A percentile compares a stretch with the other conserved stretches of the same genome.
Conservation (phyloP, 257 asterid species). For the Salvia rosmarinus region DNA sequence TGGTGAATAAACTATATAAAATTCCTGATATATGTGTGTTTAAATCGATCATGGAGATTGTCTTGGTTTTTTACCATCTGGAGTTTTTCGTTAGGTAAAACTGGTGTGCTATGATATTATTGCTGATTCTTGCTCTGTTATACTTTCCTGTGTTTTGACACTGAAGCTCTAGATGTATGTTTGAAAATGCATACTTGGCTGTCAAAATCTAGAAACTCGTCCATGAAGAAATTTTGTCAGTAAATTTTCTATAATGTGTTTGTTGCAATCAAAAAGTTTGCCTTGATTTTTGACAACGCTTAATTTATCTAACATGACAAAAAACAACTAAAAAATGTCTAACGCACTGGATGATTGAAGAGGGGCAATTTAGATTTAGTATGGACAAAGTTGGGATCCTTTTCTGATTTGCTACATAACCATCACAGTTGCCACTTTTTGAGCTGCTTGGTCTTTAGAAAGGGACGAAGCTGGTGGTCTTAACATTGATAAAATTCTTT, state of each 20-base stretch:
- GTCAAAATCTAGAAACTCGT: background rate
- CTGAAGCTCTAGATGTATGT: background rate
- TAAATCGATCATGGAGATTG: background rate
- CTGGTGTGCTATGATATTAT: background rate
- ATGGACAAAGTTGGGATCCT: background rate
- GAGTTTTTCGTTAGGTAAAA: background rate
- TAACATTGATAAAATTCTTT: background rate
- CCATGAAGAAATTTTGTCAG: background rate
- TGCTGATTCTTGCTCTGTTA: background rate
- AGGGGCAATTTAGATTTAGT: background rate
- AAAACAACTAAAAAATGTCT: background rate
- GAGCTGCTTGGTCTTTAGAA: background rate
- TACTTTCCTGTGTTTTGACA: background rate
- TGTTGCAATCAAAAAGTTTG: background rate
- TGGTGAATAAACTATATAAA: background rate
- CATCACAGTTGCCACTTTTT: background rate
- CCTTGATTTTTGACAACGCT: background rate
- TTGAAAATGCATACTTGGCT: background rate
- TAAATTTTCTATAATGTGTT: background rate
- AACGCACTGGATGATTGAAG: background rate
- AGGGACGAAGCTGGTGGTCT: background rate
- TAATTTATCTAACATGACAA: background rate
- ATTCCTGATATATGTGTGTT: background rate
- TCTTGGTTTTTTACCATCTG: background rate
- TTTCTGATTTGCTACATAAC: background rate